Conservation (phyloP, 2,329 filamentous ascomycete genomes). For the Coniochaeta sp. region DNA sequence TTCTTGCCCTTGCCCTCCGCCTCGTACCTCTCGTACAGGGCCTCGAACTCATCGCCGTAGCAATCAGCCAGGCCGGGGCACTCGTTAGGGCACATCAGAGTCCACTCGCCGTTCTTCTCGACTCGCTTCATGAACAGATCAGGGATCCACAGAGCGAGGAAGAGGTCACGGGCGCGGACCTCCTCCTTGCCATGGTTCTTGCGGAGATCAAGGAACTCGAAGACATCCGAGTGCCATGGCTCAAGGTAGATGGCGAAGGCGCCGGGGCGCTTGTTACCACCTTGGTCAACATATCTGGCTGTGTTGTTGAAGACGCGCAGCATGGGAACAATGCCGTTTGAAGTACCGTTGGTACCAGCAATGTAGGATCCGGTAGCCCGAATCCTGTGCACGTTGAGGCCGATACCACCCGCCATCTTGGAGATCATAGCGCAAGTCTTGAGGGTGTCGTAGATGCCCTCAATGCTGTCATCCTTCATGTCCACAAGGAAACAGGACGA, state of each 20-base stretch:
- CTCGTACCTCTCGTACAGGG: conserved; percentile 90
- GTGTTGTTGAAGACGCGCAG: conserved; percentile 99
- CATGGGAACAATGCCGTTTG: conserved; percentile 96
- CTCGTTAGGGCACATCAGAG: conserved; percentile 96
- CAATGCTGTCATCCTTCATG: conserved; percentile 99
- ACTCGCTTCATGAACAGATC: conserved; percentile 99
- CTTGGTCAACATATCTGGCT: conserved; percentile 95
- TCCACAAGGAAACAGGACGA: conserved; percentile 98
- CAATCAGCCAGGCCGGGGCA: conserved; percentile 91
- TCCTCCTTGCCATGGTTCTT: conserved; percentile 99
- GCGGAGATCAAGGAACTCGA: conserved; percentile 92
- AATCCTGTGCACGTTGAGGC: conserved; percentile 92
- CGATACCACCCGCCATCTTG: conserved; percentile 98
- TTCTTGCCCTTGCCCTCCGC: conserved; percentile 77
- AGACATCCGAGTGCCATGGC: conserved; percentile 97
- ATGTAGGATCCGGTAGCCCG: conserved; percentile 98
- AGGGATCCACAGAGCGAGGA: conserved; percentile 96
- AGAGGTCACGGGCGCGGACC: conserved; percentile 90
- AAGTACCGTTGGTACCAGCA: conserved; percentile 94
- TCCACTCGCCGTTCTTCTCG: conserved; percentile 94
- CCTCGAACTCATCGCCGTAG: conserved; percentile 96
- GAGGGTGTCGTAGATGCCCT: conserved; percentile 97
- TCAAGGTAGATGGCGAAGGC: conserved; percentile 98
- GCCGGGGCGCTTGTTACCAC: conserved; percentile 97
- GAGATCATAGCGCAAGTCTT: conserved; percentile 99